Percentiles rank a stretch among this genome's conserved stretches.
These are phyloP conservation scores for Alternaria ventricosa DNA, from an alignment of 2,329 filamentous ascomycete genomes.

Conservation along the genomic window DNA sequence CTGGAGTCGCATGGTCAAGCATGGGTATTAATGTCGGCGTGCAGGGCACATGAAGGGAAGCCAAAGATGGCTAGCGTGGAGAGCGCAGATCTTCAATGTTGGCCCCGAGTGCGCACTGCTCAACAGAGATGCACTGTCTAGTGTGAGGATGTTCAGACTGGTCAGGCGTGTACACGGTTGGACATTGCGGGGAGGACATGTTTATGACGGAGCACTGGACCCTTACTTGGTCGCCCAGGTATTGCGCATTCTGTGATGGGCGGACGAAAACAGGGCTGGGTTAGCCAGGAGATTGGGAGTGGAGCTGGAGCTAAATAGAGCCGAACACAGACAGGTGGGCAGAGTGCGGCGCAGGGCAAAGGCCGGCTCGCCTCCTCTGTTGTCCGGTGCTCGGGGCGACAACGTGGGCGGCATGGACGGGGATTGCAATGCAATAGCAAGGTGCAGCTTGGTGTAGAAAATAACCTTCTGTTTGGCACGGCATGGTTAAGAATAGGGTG, in stretches of 20 bases:
- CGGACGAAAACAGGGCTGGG: constrained; percentile 17
- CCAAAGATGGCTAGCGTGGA: neutral
- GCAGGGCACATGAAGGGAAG: neutral
- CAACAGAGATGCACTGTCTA: neutral
- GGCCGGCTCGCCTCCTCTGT: constrained; percentile 2
- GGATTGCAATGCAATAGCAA: neutral
- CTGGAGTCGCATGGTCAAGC: neutral
- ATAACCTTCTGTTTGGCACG: constrained; percentile 7
- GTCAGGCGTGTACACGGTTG: neutral
- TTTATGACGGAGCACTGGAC: neutral
- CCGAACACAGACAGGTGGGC: constrained; percentile 1
- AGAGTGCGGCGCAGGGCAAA: constrained; percentile 12
- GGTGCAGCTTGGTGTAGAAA: neutral
- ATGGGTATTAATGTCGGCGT: neutral
- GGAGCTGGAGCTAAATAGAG: constrained; percentile 7
- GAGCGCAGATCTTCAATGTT: neutral
- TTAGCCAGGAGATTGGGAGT: constrained; percentile 15
- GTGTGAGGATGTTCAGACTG: neutral
- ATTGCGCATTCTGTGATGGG: neutral
- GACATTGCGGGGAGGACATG: neutral
- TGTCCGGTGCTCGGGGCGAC: neutral
- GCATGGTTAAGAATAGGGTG: constrained; percentile 7
- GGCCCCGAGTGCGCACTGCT: neutral
- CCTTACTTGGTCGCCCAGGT: neutral
- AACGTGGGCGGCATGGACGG: constrained; percentile 2